Percentiles rank a stretch among this genome's conserved stretches.
These are phyloP conservation scores for Aureobasidium sp. DNA, from an alignment of 2,329 filamentous ascomycete genomes.

Conservation along the genomic window DNA sequence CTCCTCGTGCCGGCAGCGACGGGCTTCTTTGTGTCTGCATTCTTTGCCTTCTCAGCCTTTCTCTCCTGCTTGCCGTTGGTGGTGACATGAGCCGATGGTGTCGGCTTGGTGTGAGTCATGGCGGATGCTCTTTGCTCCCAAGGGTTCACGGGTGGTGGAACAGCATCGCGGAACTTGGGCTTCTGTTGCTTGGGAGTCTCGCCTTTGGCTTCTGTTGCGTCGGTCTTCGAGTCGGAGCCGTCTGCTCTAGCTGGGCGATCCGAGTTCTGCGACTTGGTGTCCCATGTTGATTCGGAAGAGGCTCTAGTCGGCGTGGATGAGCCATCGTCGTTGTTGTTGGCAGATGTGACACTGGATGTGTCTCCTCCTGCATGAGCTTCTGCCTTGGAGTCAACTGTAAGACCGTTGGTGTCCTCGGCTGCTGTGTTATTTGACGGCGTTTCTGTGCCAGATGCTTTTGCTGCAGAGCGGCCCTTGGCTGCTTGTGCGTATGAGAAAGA, in stretches of 20 bases:
- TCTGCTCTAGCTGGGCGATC: conserved; percentile 56
- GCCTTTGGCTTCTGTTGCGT: conserved; percentile 33
- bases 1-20: conserved; percentile 6
- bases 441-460: conserved; percentile 32
- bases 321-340: conserved; percentile 52
- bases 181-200: conserved; percentile 37
- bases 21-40: conserved; percentile 17
- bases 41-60: conserved; percentile 11
- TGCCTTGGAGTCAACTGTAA: conserved; percentile 22
- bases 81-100: conserved; percentile 12
- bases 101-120: conserved; percentile 43
- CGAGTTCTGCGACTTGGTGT: conserved; percentile 54
- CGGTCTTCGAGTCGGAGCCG: conserved; percentile 51
- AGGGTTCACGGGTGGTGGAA: conserved; percentile 73
- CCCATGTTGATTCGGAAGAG: conserved; percentile 58
- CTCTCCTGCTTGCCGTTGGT: conserved; percentile 24
- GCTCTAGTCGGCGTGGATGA: conserved; percentile 51
- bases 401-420: conserved; percentile 27
- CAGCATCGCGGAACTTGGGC: conserved; percentile 68
- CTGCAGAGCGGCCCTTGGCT: conserved; percentile 64
- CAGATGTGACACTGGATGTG: conserved; percentile 32
- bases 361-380: conserved; percentile 17
- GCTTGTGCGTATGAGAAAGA: conserved; percentile 90
- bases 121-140: conserved; percentile 76
- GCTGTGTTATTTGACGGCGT: conserved; percentile 33